A percentile compares a stretch with the other conserved stretches of the same genome.
phyloP scores from a whole-genome alignment of 2,329 filamentous ascomycete genomes.

The Fulvia fulva region DNA sequence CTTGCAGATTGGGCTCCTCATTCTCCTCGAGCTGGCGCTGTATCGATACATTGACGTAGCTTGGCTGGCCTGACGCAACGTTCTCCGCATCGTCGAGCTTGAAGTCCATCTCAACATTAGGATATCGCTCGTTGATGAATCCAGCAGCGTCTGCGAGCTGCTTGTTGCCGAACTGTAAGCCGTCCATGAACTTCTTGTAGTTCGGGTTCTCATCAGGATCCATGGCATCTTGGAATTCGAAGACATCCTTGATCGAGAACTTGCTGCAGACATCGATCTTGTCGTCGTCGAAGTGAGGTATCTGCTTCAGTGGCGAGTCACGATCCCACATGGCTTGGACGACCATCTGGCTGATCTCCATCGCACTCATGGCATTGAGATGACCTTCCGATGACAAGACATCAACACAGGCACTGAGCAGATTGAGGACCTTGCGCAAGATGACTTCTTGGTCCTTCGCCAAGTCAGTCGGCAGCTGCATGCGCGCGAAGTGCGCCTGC shows the following conservation, averaged over 20 bases:
- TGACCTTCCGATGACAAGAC: slow-evolving; percentile 94
- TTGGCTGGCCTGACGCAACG: slow-evolving; percentile 73
- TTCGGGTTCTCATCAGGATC: slow-evolving; percentile 87
- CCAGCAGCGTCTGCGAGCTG: slow-evolving; percentile 85
- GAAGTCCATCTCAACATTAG: slow-evolving; percentile 88
- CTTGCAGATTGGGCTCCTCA: slow-evolving; percentile 72
- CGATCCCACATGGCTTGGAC: slow-evolving; percentile 99
- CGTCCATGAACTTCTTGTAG: slow-evolving; percentile 71
- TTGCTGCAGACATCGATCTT: slow-evolving; percentile 78
- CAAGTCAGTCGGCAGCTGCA: slow-evolving; percentile 93
- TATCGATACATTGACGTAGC: slow-evolving; percentile 79
- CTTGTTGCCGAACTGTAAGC: slow-evolving; percentile 71
- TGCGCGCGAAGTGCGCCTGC: slow-evolving; percentile 94
- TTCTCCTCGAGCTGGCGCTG: slow-evolving; percentile 73
- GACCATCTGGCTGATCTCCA: slow-evolving; percentile 99
- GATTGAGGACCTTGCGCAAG: slow-evolving; percentile 75
- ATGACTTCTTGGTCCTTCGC: slow-evolving; percentile 93
- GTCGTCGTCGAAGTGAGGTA: slow-evolving; percentile 85
- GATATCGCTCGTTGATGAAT: slow-evolving; percentile 96
- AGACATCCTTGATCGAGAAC: slow-evolving; percentile 83
- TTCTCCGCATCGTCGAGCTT: slow-evolving; percentile 76
- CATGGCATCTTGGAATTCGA: slow-evolving; percentile 99
- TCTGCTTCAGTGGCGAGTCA: slow-evolving; percentile 94
- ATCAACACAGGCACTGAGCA: slow-evolving; percentile 89
- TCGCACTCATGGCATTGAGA: slow-evolving; percentile 94